These are phyloP conservation scores for Coemansia sp. DNA, from an alignment of 192 early-diverging fungal genomes.

Conservation along the genomic window DNA sequence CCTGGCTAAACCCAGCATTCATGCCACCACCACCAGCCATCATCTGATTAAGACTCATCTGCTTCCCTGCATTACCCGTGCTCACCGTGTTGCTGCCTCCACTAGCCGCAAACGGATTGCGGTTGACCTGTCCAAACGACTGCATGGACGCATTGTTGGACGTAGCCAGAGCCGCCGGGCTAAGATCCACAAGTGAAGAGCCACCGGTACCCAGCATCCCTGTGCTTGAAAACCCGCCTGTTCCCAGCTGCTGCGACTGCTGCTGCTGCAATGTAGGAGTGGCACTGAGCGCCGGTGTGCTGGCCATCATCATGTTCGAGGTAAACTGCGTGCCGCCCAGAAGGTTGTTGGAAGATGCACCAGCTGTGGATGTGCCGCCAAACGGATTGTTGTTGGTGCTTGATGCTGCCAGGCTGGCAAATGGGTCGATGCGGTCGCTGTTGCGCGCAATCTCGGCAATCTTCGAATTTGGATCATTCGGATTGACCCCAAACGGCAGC, in stretches of 20 bases:
- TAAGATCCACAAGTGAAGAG: conserved; percentile 40
- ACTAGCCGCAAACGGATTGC: conserved; percentile 47
- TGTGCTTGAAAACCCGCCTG: not conserved
- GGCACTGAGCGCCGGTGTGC: conserved; percentile 1
- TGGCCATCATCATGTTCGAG: not conserved
- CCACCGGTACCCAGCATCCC: conserved; percentile 14
- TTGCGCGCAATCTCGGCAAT: conserved; percentile 58
- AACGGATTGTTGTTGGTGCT: conserved; percentile 16
- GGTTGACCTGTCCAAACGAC: conserved; percentile 45
- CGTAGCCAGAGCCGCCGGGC: conserved; percentile 24
- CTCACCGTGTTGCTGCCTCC: not conserved
- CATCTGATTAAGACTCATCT: conserved; percentile 49
- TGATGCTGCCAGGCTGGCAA: conserved; percentile 53
- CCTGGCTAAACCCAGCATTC: not conserved
- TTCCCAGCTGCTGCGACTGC: not conserved
- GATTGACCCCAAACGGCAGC: conserved; percentile 39
- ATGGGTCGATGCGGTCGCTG: conserved; percentile 56
- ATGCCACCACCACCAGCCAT: conserved; percentile 14
- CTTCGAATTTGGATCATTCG: conserved; percentile 42
- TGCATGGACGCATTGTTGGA: conserved; percentile 23
- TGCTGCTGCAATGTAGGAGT: not conserved
- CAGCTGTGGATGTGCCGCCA: not conserved
- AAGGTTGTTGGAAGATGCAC: conserved; percentile 18
- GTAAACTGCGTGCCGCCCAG: conserved; percentile 10
- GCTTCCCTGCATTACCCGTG: not conserved